These are phyloP conservation scores for Aspergillus sp. DNA, from an alignment of 2,329 filamentous ascomycete species.

Conservation along the genomic window DNA sequence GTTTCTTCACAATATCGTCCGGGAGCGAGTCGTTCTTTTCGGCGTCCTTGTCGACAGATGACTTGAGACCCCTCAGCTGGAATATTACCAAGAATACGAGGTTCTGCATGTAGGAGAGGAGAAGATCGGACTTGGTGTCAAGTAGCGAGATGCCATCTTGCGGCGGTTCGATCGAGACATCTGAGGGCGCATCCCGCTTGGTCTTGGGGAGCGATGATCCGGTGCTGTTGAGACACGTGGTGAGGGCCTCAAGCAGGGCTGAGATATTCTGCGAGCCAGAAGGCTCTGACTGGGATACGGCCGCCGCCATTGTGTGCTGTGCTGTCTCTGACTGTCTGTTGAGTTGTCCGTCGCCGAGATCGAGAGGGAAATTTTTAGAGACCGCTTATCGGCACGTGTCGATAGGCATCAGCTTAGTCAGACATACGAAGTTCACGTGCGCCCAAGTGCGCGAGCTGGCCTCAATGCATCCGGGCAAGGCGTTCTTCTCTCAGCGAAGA, in stretches of 20 bases:
- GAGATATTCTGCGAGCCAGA: conserved; percentile 30
- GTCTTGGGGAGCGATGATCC: conserved; percentile 38
- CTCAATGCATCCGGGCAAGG: conserved; percentile 9
- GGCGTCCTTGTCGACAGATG: conserved; percentile 32
- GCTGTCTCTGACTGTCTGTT: not conserved
- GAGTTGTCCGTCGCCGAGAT: conserved; percentile 1
- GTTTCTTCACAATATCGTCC: conserved; percentile 74
- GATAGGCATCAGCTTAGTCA: conserved; percentile 14
- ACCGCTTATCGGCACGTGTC: conserved; percentile 29
- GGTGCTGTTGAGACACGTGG: conserved; percentile 37
- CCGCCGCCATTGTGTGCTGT: conserved; percentile 28
- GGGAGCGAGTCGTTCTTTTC: conserved; percentile 49
- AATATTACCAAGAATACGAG: conserved; percentile 83
- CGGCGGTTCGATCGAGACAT: conserved; percentile 72
- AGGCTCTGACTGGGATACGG: conserved; percentile 21
- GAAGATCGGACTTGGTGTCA: conserved; percentile 94
- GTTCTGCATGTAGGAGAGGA: conserved; percentile 93
- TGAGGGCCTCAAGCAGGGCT: conserved; percentile 37
- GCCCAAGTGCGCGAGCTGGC: conserved; percentile 20
- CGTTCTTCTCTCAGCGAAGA: not conserved
- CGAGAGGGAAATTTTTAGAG: conserved; percentile 22
- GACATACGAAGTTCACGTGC: conserved; percentile 17
- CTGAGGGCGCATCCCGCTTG: conserved; percentile 46
- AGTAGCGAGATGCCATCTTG: conserved; percentile 89
- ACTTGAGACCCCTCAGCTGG: conserved; percentile 65